Evolutionary conservation across 208 protist species (phyloP).

Genomic region (Trichomonas vaginalis): DNA sequence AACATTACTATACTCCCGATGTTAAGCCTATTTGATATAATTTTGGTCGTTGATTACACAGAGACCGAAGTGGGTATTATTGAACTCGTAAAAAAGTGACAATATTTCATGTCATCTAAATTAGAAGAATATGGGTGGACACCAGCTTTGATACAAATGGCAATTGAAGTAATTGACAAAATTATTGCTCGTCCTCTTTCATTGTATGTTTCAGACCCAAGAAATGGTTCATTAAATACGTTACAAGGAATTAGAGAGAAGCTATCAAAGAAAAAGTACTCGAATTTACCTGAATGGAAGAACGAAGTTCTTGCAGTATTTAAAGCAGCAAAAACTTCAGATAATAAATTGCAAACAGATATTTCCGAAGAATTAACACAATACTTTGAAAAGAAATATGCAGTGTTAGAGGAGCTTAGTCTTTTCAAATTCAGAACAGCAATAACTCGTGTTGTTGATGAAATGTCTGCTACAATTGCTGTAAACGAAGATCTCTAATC

Average conservation of each 20-base stretch:
- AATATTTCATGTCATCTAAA: background rate
- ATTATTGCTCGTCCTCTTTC: background rate
- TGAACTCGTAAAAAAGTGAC: no score
- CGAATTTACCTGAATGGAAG: background rate
- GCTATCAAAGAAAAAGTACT: background rate
- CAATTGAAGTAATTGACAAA: background rate
- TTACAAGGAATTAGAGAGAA: background rate
- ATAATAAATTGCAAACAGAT: background rate
- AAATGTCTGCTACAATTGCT: background rate
- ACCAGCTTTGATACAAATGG: background rate
- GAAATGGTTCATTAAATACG: background rate
- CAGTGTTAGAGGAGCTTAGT: background rate
- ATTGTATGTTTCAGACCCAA: background rate
- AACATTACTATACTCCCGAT: no score
- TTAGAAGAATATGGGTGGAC: background rate
- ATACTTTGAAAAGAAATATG: background rate
- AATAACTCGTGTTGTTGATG: background rate
- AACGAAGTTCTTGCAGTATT: background rate
- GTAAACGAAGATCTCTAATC: background rate
- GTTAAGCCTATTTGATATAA: no score
- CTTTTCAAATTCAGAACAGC: background rate
- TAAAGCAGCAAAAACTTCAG: background rate
- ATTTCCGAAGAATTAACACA: background rate
- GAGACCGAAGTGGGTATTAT: no score
- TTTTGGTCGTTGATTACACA: no score